Percentiles rank a stretch among this genome's conserved stretches.
phyloP scores from a whole-genome alignment of 2,329 filamentous ascomycete species.

The Huntiella abstrusa region DNA sequence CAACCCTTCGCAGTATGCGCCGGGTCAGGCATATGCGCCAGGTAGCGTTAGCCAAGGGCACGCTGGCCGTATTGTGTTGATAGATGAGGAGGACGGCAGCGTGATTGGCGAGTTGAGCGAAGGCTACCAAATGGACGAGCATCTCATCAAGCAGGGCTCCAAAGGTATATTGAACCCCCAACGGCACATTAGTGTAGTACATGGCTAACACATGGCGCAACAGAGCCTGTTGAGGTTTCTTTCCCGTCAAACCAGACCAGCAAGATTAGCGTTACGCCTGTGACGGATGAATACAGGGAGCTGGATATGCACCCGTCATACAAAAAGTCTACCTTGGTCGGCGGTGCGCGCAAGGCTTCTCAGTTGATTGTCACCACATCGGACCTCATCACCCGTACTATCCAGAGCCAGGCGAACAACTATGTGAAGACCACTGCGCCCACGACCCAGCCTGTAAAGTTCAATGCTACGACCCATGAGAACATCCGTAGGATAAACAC shows the following conservation, averaged over 20 bases:
- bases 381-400: constrained; percentile 54
- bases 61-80: constrained; percentile 66
- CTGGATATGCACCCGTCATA: constrained; percentile 81
- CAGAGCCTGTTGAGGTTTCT: constrained; percentile 60
- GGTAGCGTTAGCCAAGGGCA: constrained; percentile 34
- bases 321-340: constrained; percentile 67
- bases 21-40: constrained; percentile 58
- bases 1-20: constrained; percentile 63
- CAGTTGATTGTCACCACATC: constrained; percentile 82
- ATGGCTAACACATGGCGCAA: constrained; percentile 1
- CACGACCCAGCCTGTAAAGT: constrained; percentile 62
- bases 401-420: constrained; percentile 58
- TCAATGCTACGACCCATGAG: constrained; percentile 66
- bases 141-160: constrained; percentile 60
- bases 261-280: constrained; percentile 46
- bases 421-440: constrained; percentile 71
- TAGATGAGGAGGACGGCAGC: constrained; percentile 91
- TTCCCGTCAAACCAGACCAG: constrained; percentile 48
- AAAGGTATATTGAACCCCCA: constrained; percentile 46
- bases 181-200: neutral
- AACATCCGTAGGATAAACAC: constrained; percentile 77
- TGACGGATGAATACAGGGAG: constrained; percentile 51
- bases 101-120: constrained; percentile 83
- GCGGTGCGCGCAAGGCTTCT: constrained; percentile 72
- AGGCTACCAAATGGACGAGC: constrained; percentile 63